phyloP scores from a whole-genome alignment of 2,329 filamentous ascomycete species.

The Colletotrichum graminicola region DNA sequence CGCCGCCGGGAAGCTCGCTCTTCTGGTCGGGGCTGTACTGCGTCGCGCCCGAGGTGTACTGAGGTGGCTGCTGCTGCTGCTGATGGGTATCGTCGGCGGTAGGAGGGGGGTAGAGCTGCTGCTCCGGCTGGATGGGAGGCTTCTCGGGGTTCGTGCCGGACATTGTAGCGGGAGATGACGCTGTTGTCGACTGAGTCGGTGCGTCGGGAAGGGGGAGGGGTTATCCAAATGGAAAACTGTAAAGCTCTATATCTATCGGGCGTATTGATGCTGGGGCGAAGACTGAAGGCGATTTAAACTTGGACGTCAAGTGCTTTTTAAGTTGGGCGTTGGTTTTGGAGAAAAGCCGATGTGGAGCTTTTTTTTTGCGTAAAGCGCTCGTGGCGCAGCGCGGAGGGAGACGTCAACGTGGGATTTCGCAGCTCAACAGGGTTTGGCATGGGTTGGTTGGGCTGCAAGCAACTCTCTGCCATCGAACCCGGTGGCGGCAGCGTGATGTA shows the following conservation, averaged over 20 bases:
- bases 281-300: not conserved
- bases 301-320: no score
- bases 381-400: slow-evolving; percentile 33
- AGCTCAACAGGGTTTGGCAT: slow-evolving; percentile 14
- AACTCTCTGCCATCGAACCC: no score
- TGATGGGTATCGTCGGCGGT: slow-evolving; percentile 15
- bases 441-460: not conserved
- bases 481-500: not conserved
- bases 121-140: slow-evolving; percentile 39
- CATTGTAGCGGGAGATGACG: slow-evolving; percentile 2
- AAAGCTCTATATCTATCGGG: not conserved
- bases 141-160: slow-evolving; percentile 41
- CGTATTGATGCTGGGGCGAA: not conserved
- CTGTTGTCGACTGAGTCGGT: no score
- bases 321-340: not conserved
- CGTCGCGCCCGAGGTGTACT: slow-evolving; percentile 23
- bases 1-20: slow-evolving; percentile 30
- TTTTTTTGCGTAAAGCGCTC: not conserved
- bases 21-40: slow-evolving; percentile 23
- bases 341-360: not conserved
- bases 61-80: slow-evolving; percentile 24
- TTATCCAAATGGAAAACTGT: no score
- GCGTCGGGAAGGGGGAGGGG: no score
- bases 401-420: slow-evolving; percentile 27
- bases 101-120: slow-evolving; percentile 40